A percentile compares a stretch with the other conserved stretches of the same genome.
These are phyloP conservation scores for Termitomyces sp. DNA, from an alignment of 768 basidiomycete species.

Conservation along the genomic window DNA sequence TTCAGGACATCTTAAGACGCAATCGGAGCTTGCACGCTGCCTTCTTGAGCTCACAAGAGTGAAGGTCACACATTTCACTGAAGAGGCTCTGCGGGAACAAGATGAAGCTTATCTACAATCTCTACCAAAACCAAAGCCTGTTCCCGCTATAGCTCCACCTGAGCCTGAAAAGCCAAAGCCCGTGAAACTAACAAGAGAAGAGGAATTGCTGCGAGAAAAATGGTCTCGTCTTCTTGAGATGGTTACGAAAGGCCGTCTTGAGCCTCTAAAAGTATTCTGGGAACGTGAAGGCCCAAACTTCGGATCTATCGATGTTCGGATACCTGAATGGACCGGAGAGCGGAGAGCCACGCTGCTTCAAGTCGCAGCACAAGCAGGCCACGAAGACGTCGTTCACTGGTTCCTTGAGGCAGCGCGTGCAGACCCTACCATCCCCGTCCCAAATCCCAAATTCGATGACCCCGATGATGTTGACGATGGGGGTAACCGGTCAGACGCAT, in stretches of 20 bases:
- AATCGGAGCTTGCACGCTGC: conserved; percentile 84
- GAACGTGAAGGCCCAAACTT: conserved; percentile 58
- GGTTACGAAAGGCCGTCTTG: conserved; percentile 79
- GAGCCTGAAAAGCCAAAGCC: conserved; percentile 42
- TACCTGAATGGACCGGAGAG: conserved; percentile 71
- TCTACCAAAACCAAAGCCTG: conserved; percentile 71
- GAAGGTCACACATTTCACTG: conserved; percentile 83
- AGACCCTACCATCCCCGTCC: conserved; percentile 73
- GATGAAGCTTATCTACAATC: conserved; percentile 90
- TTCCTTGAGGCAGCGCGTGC: conserved; percentile 71
- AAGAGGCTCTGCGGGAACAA: conserved; percentile 74
- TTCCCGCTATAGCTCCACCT: conserved; percentile 25
- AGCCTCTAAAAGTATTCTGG: conserved; percentile 77
- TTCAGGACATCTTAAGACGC: conserved; percentile 49
- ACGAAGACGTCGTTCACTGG: conserved; percentile 73
- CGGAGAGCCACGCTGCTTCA: conserved; percentile 67
- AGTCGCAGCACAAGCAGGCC: conserved; percentile 63
- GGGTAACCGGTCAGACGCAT: conserved; percentile 22
- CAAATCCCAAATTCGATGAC: conserved; percentile 23
- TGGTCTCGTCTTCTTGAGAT: conserved; percentile 88
- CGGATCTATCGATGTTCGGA: conserved; percentile 52
- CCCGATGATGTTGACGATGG: conserved; percentile 27
- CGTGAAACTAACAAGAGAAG: conserved; percentile 70
- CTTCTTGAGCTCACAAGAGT: conserved; percentile 79
- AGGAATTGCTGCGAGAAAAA: conserved; percentile 72